Base-by-base conservation (phyloP, 2,329 filamentous ascomycete genomes). In the Ophiosphaerella narmari region DNA sequence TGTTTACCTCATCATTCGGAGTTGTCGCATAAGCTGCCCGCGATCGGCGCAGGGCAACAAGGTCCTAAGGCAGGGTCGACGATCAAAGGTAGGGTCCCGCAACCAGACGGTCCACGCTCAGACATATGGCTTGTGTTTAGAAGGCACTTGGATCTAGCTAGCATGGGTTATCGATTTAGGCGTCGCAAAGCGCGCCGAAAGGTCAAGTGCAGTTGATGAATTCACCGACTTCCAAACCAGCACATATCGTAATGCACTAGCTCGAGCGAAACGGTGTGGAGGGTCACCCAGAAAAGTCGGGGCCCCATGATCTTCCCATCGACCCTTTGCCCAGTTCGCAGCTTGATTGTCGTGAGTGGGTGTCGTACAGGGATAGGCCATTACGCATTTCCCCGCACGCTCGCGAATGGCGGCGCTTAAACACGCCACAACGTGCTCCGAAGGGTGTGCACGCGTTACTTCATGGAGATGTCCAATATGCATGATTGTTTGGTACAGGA, bases 351-450 rank as follows among this genome's bases (percentile, higher is more conserved):
- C 26, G 24, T 13, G 34, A 29, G 32, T 45, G 7, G n/a, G 34
- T 45, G 45, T 24, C 39, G 37, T 16, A 26, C 41, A 45, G 26
- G 45, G 46, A 43, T 45, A 39, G 23, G 14, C 14, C 3, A 35
- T 44, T 29, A 29, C 26, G 5, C 14, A 18, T 8, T 16, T 43
- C 48, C 48, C 48, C 48, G 48, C 48, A 50, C 38, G 44, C 36
- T 35, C 34, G 31, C 48, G 38, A 42, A 52, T 44, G 23, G 50
- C 39, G 32, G 50, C 50, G 50, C 46, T 52, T 52, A 36, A 37
- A 42, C 43, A 45, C 51, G 44, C 51, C 48, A 51, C 40, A 54
- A 54, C 52, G 52, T 51, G 52, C 39, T 3, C 18, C 18, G 4
- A 21, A 21, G 18, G 18, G 18, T 21, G 18, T 21, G 18, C 18